Conservation (phyloP, 768 basidiomycete genomes). For the Boletellus ananas region DNA sequence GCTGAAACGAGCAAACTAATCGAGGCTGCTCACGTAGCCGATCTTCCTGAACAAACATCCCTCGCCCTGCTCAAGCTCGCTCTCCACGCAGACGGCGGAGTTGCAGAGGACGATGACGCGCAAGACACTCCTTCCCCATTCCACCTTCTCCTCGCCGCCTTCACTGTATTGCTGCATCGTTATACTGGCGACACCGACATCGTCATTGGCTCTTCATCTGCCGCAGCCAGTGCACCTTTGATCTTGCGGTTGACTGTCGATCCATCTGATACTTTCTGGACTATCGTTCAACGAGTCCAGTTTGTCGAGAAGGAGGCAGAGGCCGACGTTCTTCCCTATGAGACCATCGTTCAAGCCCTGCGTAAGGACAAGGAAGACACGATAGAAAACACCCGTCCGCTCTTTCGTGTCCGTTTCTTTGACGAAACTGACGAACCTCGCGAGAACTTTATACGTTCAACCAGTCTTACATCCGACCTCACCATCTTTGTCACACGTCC, state of each 20-base stretch:
- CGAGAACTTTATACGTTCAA: slow-evolving; percentile 72
- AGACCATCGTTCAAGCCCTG: slow-evolving; percentile 66
- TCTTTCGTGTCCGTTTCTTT: slow-evolving; percentile 96
- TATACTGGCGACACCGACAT: slow-evolving; percentile 96
- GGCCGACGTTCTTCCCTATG: slow-evolving; percentile 76
- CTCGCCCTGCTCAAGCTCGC: slow-evolving; percentile 81
- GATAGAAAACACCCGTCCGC: slow-evolving; percentile 46
- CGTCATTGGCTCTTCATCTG: slow-evolving; percentile 85
- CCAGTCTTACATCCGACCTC: slow-evolving; percentile 85
- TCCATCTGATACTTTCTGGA: slow-evolving; percentile 85
- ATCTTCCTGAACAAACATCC: slow-evolving; percentile 71
- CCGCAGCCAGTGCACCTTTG: slow-evolving; percentile 70
- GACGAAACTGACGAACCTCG: slow-evolving; percentile 79
- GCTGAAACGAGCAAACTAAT: slow-evolving; percentile 70
- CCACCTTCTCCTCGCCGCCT: slow-evolving; percentile 89
- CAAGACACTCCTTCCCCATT: slow-evolving; percentile 67
- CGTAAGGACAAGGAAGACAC: slow-evolving; percentile 61
- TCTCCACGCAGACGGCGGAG: slow-evolving; percentile 59
- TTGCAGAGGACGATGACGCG: slow-evolving; percentile 47
- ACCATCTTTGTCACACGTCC: slow-evolving; percentile 84
- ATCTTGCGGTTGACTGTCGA: slow-evolving; percentile 81
- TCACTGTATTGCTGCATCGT: slow-evolving; percentile 85
- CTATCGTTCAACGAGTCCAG: slow-evolving; percentile 81
- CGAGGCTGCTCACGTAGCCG: slow-evolving; percentile 73
- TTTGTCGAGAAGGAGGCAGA: slow-evolving; percentile 81